phyloP scores from a whole-genome alignment of 139 green algal species.

The Coelastrella sp. region DNA sequence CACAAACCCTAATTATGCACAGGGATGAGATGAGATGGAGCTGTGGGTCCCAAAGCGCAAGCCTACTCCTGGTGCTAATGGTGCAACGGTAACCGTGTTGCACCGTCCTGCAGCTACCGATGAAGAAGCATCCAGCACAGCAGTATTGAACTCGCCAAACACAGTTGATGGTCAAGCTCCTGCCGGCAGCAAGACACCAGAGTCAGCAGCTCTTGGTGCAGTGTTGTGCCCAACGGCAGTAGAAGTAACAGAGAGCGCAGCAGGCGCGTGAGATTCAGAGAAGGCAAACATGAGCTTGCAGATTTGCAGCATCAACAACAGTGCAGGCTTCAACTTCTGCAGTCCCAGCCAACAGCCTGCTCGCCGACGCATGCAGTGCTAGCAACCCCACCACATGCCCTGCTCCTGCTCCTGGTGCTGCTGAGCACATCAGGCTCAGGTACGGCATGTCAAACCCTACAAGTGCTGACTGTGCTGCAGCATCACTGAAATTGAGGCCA shows the following conservation, averaged over 20 bases:
- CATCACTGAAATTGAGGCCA: background rate
- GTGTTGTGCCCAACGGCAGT: background rate
- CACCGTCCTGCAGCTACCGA: background rate
- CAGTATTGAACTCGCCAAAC: background rate
- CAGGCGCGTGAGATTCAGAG: background rate
- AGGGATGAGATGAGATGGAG: background rate
- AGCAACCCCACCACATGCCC: background rate
- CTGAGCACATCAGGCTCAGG: too few species aligned
- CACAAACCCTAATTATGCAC: too few species aligned
- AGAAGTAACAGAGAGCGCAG: background rate
- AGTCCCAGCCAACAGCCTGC: too few species aligned
- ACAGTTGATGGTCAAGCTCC: background rate
- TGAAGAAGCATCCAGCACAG: constrained; percentile 1
- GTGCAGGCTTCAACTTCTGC: background rate
- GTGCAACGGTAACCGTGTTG: constrained; percentile 15
- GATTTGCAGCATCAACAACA: background rate
- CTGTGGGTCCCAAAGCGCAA: constrained; percentile 32
- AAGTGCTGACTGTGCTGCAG: background rate
- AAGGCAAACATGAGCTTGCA: background rate
- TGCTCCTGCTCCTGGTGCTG: background rate
- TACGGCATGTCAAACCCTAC: background rate
- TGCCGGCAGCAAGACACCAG: background rate
- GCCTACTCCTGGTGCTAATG: constrained; percentile 7
- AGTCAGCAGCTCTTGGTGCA: background rate
- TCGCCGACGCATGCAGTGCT: background rate